Conservation (phyloP, 768 basidiomycete genomes). For the Clitopilus passeckerianus region DNA sequence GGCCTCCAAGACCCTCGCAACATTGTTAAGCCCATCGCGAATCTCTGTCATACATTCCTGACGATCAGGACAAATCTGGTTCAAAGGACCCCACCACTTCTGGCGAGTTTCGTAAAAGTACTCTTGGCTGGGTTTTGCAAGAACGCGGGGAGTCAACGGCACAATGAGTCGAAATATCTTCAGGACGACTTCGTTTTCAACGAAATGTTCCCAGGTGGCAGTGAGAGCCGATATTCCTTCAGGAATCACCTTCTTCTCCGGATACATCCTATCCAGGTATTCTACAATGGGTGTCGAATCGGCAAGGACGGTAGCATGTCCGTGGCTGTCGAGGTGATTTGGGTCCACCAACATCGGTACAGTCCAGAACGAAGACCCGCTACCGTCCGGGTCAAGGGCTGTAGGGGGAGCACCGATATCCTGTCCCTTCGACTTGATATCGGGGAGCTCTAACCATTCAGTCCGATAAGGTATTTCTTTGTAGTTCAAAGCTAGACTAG, state of each 20-base stretch:
- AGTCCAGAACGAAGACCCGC: slow-evolving; percentile 2
- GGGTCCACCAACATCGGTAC: slow-evolving; percentile 12
- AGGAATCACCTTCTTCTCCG: slow-evolving; percentile 21
- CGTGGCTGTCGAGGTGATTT: slow-evolving; percentile 5
- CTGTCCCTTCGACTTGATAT: slow-evolving; percentile 28
- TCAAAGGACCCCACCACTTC: slow-evolving; percentile 9
- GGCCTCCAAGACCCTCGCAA: slow-evolving; percentile 6
- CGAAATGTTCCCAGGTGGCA: slow-evolving; percentile 4
- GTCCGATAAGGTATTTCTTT: slow-evolving; percentile 27
- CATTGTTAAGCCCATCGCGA: slow-evolving; percentile 6
- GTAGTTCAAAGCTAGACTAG: slow-evolving; percentile 10
- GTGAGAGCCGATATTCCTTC: slow-evolving; percentile 11
- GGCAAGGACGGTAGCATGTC: slow-evolving; percentile 18
- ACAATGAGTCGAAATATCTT: background rate
- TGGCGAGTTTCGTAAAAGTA: slow-evolving; percentile 9
- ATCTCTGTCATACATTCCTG: slow-evolving; percentile 3
- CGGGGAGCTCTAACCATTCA: slow-evolving; percentile 36
- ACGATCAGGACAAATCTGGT: slow-evolving; percentile 10
- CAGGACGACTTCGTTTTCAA: background rate
- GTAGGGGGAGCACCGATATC: slow-evolving; percentile 27
- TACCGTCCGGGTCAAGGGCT: slow-evolving; percentile 7
- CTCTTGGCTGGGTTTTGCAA: slow-evolving; percentile 5
- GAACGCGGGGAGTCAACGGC: background rate
- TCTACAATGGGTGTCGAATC: slow-evolving; percentile 40
- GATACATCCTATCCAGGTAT: slow-evolving; percentile 41